Percentiles rank a stretch among this genome's conserved stretches.
Conservation (phyloP, 2,329 filamentous ascomycete genomes). For the Colletotrichum paranaense region DNA sequence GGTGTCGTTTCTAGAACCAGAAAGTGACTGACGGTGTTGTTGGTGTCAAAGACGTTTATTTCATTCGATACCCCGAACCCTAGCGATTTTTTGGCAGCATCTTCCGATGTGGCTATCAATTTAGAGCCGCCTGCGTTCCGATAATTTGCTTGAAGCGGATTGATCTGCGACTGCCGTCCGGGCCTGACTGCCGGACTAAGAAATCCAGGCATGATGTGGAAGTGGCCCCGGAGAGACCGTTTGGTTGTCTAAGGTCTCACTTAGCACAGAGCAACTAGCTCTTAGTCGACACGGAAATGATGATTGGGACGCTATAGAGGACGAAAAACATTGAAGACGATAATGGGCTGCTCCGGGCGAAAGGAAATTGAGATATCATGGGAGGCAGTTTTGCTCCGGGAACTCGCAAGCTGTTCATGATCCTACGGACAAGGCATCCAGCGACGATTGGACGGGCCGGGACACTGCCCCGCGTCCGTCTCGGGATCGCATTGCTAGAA, state of each 20-base stretch:
- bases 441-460: neutral
- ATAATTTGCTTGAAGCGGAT: no score
- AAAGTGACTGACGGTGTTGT: neutral
- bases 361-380: neutral
- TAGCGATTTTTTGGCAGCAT: neutral
- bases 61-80: neutral
- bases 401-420: neutral
- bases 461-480: neutral
- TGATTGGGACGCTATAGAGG: neutral
- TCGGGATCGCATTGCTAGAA: neutral
- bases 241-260: neutral
- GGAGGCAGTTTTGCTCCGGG: neutral
- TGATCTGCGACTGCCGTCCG: no score
- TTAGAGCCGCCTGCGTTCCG: no score
- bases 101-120: neutral
- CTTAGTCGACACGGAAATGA: neutral
- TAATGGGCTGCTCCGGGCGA: neutral
- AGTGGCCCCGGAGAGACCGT: no score
- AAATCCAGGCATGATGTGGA: no score
- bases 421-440: neutral
- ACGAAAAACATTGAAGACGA: neutral
- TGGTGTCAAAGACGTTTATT: neutral
- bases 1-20: neutral
- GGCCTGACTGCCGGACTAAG: no score
- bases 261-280: neutral